Percentiles rank a stretch among this genome's conserved stretches.
Conservation (phyloP, 2,329 filamentous ascomycete species). For the Mycosphaerella arachidis region DNA sequence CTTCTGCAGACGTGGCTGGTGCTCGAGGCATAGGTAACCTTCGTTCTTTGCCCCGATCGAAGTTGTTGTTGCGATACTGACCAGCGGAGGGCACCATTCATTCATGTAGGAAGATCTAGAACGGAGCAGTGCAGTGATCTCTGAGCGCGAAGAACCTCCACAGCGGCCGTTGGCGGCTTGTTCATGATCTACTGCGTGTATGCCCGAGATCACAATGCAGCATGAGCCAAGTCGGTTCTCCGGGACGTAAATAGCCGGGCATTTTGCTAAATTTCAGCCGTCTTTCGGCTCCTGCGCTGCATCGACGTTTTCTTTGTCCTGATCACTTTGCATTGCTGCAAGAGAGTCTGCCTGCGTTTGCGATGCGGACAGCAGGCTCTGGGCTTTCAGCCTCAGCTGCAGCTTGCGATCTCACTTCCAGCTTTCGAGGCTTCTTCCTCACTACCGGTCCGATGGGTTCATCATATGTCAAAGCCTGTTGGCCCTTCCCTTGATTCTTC, state of each 20-base stretch:
- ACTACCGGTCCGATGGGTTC: not conserved
- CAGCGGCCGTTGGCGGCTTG: not conserved
- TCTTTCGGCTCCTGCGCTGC: not conserved
- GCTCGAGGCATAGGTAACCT: no score
- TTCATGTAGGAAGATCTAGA: no score
- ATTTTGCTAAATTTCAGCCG: not conserved
- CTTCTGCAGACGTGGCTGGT: no score
- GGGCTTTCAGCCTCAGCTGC: not conserved
- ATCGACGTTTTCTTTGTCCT: conserved; percentile 1
- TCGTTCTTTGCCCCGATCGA: no score
- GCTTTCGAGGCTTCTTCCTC: conserved; percentile 20
- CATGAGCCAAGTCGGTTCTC: not conserved
- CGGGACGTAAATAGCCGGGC: not conserved
- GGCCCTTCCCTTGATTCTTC: not conserved
- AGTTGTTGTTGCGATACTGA: no score
- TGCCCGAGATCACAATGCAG: not conserved
- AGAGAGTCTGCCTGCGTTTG: not conserved
- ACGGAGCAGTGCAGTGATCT: no score
- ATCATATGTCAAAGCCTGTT: not conserved
- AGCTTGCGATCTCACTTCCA: conserved; percentile 12
- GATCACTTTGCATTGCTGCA: not conserved
- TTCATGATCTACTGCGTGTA: not conserved
- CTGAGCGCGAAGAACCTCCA: no score
- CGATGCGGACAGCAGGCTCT: not conserved
- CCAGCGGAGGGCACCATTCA: no score